Base-by-base conservation (phyloP, 805 yeast species). In the Schwanniomyces yamadae region DNA sequence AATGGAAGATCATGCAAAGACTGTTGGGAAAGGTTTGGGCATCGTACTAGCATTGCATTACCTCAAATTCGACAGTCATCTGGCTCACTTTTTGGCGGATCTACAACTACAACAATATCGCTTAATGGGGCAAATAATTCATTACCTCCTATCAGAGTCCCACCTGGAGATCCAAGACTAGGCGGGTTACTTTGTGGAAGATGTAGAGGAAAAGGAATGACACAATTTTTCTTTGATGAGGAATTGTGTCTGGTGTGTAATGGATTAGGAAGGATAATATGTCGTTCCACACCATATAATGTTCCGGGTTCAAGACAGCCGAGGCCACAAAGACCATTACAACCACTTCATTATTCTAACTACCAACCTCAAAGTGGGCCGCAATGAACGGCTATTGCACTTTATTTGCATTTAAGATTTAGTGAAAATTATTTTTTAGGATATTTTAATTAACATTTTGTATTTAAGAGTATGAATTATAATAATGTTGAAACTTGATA, bases 101-200 rank as follows among this genome's bases (percentile, higher is more conserved):
- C 42, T 6, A 29, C 39, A 11, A 42, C 55, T 14, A 42, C 48
- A 12, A 5, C 11, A 29, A 33, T 25, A 18, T 37, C 18, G 9
- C 31, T 16, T 15, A 11, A 27, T 14, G 33, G 39, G 25, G 27
- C 37, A 10, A 40, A 44, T 4, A 44, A 47, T 19, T 42, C 47
- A 34, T 26, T 34, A 15, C 51, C 55, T 3, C 70, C 78, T 1
- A 33, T 71, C 13, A 59, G 75, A 11, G 82, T 84, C 1, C 54
- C 50, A 14, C 93, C 95, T 0, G 95, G 95, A 2, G 95, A 86
- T 49, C 91, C 93, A 2, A 44, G 72, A 10, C 75, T 43, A 18
- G 95, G 95, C 1, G 95, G 95, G 1, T 55, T 69, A 0, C 45
- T 81, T 3, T 87, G 95, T 61, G 87, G 86, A 0, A 63, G 77